phyloP scores from a whole-genome alignment of 1,284 basidiomycete species.

The Xanthoconium separans region DNA sequence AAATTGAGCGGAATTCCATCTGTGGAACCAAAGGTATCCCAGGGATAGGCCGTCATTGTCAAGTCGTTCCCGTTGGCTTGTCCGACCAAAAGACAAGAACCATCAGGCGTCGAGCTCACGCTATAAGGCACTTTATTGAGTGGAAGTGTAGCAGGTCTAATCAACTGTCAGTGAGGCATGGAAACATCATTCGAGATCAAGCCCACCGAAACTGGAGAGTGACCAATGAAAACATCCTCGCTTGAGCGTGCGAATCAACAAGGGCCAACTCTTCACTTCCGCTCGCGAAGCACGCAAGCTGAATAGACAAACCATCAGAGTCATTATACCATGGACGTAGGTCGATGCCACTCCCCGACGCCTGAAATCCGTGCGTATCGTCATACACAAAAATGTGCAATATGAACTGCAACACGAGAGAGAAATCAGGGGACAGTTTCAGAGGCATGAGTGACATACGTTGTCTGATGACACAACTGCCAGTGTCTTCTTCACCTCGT shows the following conservation, averaged over 20 bases:
- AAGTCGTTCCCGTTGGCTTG: constrained; percentile 25
- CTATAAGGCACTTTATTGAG: constrained; percentile 17
- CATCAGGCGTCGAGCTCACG: constrained; percentile 47
- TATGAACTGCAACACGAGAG: constrained; percentile 24
- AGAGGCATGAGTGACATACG: constrained; percentile 25
- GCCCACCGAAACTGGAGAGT: constrained; percentile 51
- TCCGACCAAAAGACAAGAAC: constrained; percentile 45
- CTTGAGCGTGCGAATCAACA: constrained; percentile 40
- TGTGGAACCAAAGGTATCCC: constrained; percentile 23
- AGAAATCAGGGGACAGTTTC: not conserved
- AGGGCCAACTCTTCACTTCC: constrained; percentile 51
- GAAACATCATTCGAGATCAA: not conserved
- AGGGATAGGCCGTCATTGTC: constrained; percentile 22
- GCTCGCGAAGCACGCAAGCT: constrained; percentile 35
- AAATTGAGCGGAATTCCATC: constrained; percentile 21
- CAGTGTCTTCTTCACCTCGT: constrained; percentile 50
- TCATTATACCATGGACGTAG: constrained; percentile 45
- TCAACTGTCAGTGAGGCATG: not conserved
- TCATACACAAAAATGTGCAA: constrained; percentile 48
- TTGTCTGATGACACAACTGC: constrained; percentile 42
- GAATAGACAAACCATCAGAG: constrained; percentile 22
- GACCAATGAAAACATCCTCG: constrained; percentile 49
- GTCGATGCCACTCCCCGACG: constrained; percentile 39
- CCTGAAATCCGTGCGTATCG: constrained; percentile 36
- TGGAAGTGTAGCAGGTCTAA: constrained; percentile 23